Percentiles rank a stretch among this genome's conserved stretches.
phyloP scores from a whole-genome alignment of 805 yeast species.

The Wickerhamiella sorbophila region DNA sequence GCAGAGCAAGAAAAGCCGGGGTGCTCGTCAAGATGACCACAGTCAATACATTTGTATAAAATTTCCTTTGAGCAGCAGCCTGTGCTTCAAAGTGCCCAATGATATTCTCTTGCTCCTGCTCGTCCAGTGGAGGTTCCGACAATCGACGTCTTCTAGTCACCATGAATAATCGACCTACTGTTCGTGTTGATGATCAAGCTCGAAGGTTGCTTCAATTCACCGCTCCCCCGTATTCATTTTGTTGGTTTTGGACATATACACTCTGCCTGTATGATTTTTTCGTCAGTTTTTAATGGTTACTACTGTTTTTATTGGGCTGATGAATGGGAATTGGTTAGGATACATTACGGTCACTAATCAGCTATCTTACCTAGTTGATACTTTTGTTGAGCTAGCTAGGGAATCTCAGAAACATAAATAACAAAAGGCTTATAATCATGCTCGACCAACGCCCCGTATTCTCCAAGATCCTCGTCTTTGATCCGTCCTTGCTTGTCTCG shows the following conservation, averaged over 20 bases:
- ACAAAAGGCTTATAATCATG: conserved; percentile 96
- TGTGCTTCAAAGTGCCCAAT: conserved; percentile 16
- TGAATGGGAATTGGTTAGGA: too few relatives aligned
- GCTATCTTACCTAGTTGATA: too few relatives aligned
- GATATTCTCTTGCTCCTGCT: conserved; percentile 22
- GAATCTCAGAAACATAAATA: conserved; percentile 44
- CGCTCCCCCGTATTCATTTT: too few relatives aligned
- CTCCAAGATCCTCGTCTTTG: conserved; percentile 63
- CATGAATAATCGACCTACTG: too few relatives aligned
- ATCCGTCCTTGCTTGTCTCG: conserved; percentile 53
- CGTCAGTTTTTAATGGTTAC: too few relatives aligned
- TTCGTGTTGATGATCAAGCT: too few relatives aligned
- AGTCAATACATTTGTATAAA: conserved; percentile 18
- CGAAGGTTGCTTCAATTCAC: too few relatives aligned
- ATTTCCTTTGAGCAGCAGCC: conserved; percentile 15
- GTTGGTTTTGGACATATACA: too few relatives aligned
- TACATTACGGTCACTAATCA: too few relatives aligned
- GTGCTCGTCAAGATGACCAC: conserved; percentile 21
- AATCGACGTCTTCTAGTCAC: not conserved
- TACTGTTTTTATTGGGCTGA: too few relatives aligned
- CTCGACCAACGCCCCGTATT: conserved; percentile 85
- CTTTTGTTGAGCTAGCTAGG: too few relatives aligned
- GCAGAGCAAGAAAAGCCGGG: conserved; percentile 20
- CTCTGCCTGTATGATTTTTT: too few relatives aligned
- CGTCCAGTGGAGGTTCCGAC: conserved; percentile 14